Percentiles rank a stretch among this genome's conserved stretches.
Conservation (phyloP, 768 basidiomycete species). For the Saitozyma podzolica region DNA sequence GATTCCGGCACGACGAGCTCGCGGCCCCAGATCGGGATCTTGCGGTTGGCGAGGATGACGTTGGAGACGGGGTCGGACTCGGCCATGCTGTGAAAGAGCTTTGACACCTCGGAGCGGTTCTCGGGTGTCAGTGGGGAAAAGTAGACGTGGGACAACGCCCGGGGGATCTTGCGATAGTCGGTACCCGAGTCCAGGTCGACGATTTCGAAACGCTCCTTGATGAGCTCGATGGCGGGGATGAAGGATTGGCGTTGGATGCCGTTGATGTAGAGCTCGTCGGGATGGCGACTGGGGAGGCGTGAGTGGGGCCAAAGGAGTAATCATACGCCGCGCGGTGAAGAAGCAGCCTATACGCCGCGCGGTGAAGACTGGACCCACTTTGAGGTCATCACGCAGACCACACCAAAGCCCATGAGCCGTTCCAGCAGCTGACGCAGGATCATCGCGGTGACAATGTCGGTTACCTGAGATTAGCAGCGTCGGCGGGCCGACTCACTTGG, state of each 20-base stretch:
- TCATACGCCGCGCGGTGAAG: no score
- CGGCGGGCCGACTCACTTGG: constrained; percentile 62
- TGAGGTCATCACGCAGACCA: constrained; percentile 93
- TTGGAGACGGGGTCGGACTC: constrained; percentile 21
- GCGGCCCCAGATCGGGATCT: constrained; percentile 88
- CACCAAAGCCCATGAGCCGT: constrained; percentile 78
- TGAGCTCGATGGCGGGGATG: constrained; percentile 87
- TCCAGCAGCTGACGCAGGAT: constrained; percentile 88
- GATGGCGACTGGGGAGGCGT: constrained; percentile 72
- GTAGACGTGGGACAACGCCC: constrained; percentile 91
- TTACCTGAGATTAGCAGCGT: constrained; percentile 61
- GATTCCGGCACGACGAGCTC: constrained; percentile 74
- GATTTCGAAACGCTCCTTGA: constrained; percentile 82
- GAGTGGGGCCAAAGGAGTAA: no score
- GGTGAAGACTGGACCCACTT: constrained; percentile 64
- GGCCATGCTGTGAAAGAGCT: constrained; percentile 74
- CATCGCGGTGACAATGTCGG: constrained; percentile 98
- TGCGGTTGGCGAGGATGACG: constrained; percentile 61
- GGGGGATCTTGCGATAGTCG: constrained; percentile 91
- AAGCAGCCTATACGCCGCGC: no score
- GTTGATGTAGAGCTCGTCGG: constrained; percentile 96
- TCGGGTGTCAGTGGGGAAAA: constrained; percentile 73
- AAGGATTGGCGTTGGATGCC: constrained; percentile 96
- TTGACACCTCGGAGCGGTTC: constrained; percentile 69
- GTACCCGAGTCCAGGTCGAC: constrained; percentile 95